Evolutionary conservation across 352 stramenopile genomes (phyloP).

Genomic region (Pythium dissimile): DNA sequence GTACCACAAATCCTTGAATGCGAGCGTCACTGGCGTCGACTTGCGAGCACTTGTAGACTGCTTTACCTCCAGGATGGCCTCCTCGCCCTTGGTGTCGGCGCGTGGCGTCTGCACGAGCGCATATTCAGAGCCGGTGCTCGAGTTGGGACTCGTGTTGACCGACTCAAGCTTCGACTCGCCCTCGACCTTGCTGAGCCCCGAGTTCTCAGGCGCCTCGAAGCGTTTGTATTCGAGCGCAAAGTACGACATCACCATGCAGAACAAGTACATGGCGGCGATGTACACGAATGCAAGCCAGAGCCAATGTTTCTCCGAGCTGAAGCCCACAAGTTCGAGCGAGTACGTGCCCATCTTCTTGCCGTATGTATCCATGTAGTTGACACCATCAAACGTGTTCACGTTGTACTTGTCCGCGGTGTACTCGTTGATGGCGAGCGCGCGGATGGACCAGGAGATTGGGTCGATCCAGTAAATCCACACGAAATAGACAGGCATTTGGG

Average conservation of each 20-base stretch:
- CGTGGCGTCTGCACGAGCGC: constrained; percentile 14
- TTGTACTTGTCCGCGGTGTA: constrained; percentile 17
- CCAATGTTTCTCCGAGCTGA: constrained; percentile 27
- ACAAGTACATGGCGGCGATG: constrained; percentile 21
- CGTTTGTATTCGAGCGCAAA: constrained; percentile 29
- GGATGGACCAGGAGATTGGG: constrained; percentile 33
- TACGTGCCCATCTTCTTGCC: constrained; percentile 24
- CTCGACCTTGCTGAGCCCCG: constrained; percentile 3
- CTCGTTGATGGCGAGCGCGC: constrained; percentile 27
- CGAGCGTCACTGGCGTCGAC: constrained; percentile 23
- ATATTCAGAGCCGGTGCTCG: constrained; percentile 14
- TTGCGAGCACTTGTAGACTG: not conserved
- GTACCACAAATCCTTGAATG: constrained; percentile 34
- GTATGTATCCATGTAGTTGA: constrained; percentile 22
- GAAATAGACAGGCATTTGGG: constrained; percentile 28
- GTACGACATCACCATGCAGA: constrained; percentile 31
- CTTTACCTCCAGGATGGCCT: constrained; percentile 10
- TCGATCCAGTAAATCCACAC: constrained; percentile 43
- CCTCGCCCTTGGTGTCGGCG: not conserved
- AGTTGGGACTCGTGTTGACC: constrained; percentile 9
- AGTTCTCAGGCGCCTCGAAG: constrained; percentile 27
- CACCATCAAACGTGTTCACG: constrained; percentile 16
- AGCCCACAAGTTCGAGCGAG: constrained; percentile 20
- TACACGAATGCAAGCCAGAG: constrained; percentile 24
- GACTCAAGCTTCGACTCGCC: not conserved